Base-by-base conservation (phyloP, 306 rosid genomes). In the Dryas alaskensis region DNA sequence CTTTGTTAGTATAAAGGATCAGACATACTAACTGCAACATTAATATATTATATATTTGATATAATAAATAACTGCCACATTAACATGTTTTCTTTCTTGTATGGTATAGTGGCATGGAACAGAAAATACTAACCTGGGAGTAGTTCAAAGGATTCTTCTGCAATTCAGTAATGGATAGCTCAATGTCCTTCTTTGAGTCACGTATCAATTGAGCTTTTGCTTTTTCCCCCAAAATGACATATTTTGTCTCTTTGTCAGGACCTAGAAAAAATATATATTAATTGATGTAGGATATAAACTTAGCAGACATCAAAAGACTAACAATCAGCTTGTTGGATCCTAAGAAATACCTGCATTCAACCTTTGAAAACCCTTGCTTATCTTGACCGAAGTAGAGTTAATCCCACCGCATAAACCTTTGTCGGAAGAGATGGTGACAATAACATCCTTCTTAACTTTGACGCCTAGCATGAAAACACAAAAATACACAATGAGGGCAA, bases 361-460 rank as follows among this genome's bases (percentile, higher is more conserved):
- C 77, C 83, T 95, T 67, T 58, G 46, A 53, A 92, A 8, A 27
- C 25, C 87, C 89, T 87, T 95, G 99, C 99, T 95, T 78, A 82
- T 87, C 92, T 90, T 95, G 83, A 95, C 99, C 3, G 97, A 78
- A 31, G 99, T 95, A 61, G 99, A 95, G 79, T 95, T 95, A 80
- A 95, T 95, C 65, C 99, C 99, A 81, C 99, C 99, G 71, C 99
- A 95, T 4, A 95, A 92, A 79, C 99, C 99, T 80, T 95, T 95
- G 93, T 95, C 99, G 0, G 99, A 90, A 61, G 99, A 92, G 80
- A 95, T 10, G 31, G 99, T 92, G 67, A 95, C 79, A 46, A 95
- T 73, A 27, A 95, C 96, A 64, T 79, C 88, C 86, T 88, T 95
- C 90, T 92, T 92, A 45, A 85, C 97, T 69, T 81, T 83, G 74